Percentiles rank a stretch among this genome's conserved stretches.
Evolutionary conservation across 164 flowering plant species (phyloP).

Genomic region (grape (Vitis vinifera)): DNA sequence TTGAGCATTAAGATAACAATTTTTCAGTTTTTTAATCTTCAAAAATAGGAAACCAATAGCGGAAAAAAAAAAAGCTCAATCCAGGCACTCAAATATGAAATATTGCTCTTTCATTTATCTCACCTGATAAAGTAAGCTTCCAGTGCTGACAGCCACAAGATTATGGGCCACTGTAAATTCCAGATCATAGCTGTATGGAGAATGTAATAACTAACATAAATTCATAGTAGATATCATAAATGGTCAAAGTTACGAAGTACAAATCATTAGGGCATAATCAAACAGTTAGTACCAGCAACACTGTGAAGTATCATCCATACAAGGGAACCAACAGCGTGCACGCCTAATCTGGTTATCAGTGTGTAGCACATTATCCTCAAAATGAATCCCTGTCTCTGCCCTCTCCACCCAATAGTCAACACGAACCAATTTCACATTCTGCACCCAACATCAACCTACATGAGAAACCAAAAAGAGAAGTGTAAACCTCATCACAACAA

Average conservation of each 20-base stretch:
- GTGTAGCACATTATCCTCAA: slow-evolving; percentile 57
- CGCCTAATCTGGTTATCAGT: slow-evolving; percentile 93
- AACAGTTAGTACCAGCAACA: slow-evolving; percentile 64
- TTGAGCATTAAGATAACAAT: too few relatives aligned
- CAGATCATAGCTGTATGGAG: slow-evolving; percentile 73
- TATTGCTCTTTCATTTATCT: slow-evolving; percentile 8
- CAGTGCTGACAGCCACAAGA: slow-evolving; percentile 89
- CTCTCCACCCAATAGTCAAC: slow-evolving; percentile 88
- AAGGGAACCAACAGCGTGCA: slow-evolving; percentile 97
- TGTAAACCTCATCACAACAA: slow-evolving; percentile 21
- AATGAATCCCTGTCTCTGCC: slow-evolving; percentile 83
- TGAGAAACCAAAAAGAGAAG: slow-evolving; percentile 36
- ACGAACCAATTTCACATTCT: slow-evolving; percentile 82
- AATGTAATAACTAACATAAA: slow-evolving; percentile 8
- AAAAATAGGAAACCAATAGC: neutral
- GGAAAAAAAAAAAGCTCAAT: neutral
- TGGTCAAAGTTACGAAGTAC: neutral
- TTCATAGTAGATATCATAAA: neutral
- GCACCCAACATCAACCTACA: slow-evolving; percentile 67
- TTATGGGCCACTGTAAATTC: slow-evolving; percentile 85
- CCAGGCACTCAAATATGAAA: neutral
- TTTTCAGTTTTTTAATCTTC: too few relatives aligned
- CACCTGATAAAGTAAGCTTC: slow-evolving; percentile 89
- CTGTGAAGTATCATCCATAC: slow-evolving; percentile 70
- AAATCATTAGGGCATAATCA: neutral